phyloP scores from a whole-genome alignment of 2,329 filamentous ascomycete species.

The Trichoderma semiorbis region DNA sequence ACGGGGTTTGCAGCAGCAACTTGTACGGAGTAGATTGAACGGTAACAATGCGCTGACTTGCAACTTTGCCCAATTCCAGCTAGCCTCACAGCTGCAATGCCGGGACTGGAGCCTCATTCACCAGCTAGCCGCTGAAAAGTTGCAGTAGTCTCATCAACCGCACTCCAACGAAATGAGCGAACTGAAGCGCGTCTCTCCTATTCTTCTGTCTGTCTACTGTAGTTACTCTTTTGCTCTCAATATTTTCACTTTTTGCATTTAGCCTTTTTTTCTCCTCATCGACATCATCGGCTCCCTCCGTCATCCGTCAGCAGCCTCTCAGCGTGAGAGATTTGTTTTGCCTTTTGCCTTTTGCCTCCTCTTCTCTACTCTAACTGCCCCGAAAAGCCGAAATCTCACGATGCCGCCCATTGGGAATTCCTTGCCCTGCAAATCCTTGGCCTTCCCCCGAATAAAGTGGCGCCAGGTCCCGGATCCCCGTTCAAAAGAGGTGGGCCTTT shows the following conservation, averaged over 20 bases:
- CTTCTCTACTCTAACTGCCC: background rate
- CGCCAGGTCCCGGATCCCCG: slow-evolving; percentile 12
- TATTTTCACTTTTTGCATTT: background rate
- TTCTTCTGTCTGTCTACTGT: background rate
- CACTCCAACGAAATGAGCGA: background rate
- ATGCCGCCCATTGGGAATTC: background rate
- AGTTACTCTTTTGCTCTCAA: background rate
- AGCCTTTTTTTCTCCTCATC: background rate
- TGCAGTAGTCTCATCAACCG: background rate
- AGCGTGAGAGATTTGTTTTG: background rate
- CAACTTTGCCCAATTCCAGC: background rate
- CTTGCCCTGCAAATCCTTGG: background rate
- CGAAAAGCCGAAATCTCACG: background rate
- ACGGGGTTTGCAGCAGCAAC: background rate
- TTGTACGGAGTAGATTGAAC: slow-evolving; percentile 6
- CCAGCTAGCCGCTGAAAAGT: background rate
- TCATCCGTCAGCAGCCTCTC: slow-evolving; percentile 4
- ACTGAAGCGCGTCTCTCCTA: background rate
- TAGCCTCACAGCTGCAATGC: background rate
- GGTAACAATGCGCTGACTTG: background rate
- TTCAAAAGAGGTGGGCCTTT: slow-evolving; percentile 1
- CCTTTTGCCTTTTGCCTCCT: background rate
- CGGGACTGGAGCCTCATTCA: slow-evolving; percentile 4
- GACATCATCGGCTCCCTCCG: background rate
- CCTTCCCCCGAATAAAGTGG: slow-evolving; percentile 1